A percentile compares a stretch with the other conserved stretches of the same genome.
Evolutionary conservation across 257 asterid species (phyloP).

Genomic region (Leonotis leonurus): DNA sequence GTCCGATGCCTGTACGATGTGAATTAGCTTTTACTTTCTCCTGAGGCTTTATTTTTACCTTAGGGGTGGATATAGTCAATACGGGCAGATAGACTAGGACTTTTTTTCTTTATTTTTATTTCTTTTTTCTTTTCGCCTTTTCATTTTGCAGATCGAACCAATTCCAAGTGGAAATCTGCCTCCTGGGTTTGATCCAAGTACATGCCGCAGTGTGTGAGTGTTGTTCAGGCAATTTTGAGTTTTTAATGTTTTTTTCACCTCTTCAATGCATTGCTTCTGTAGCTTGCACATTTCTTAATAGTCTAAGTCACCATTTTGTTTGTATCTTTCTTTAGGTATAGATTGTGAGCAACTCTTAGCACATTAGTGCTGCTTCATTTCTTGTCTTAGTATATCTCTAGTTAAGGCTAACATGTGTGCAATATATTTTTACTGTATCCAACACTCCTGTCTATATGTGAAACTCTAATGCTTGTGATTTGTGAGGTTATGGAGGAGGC

Average conservation of each 20-base stretch:
- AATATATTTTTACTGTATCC: slow-evolving; percentile 3
- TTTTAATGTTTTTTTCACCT: slow-evolving; percentile 3
- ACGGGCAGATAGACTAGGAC: slow-evolving; percentile 19
- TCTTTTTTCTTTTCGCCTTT: slow-evolving; percentile 25
- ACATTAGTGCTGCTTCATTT: not conserved
- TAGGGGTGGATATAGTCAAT: slow-evolving; percentile 23
- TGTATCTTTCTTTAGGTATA: not conserved
- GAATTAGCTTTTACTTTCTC: not conserved
- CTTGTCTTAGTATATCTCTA: not conserved
- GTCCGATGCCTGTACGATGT: too few species aligned
- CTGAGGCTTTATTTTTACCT: not conserved
- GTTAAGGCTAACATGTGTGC: not conserved
- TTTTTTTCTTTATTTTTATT: slow-evolving; percentile 31
- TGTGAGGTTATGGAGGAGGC: slow-evolving; percentile 17
- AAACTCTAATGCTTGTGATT: not conserved
- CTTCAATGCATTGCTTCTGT: slow-evolving; percentile 8
- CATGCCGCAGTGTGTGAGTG: slow-evolving; percentile 99
- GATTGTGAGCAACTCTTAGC: slow-evolving; percentile 1
- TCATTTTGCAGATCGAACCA: slow-evolving; percentile 91
- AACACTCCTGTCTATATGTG: slow-evolving; percentile 9
- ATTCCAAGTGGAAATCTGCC: slow-evolving; percentile 99
- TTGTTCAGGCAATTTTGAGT: slow-evolving; percentile 24
- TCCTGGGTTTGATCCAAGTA: slow-evolving; percentile 98
- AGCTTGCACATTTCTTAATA: slow-evolving; percentile 8
- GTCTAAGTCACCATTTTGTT: not conserved